Conservation (phyloP, 225 moss, liverwort and hornwort genomes). For the Bryoerythrophyllum caledonicum region DNA sequence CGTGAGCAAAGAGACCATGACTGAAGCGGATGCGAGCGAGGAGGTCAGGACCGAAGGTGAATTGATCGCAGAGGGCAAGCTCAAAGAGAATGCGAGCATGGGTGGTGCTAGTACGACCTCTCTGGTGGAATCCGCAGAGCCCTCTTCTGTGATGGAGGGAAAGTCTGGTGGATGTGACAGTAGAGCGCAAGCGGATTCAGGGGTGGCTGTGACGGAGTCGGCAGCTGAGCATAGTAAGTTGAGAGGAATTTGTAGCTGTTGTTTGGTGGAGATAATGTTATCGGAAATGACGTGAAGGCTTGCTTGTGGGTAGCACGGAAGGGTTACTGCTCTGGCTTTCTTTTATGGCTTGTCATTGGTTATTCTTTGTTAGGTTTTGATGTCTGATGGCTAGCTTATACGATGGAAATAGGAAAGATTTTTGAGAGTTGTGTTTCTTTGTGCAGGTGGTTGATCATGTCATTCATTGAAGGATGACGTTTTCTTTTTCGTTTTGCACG, state of each 20-base stretch:
- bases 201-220: constrained; percentile 13
- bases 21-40: constrained; percentile 17
- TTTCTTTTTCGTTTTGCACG: constrained; percentile 21
- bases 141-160: constrained; percentile 6
- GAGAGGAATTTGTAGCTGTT: constrained; percentile 9
- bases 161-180: constrained; percentile 17
- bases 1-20: not conserved
- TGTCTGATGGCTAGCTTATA: not conserved
- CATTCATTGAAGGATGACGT: constrained; percentile 20
- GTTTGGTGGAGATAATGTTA: constrained; percentile 12
- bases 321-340: not conserved
- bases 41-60: constrained; percentile 12
- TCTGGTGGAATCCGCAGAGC: constrained; percentile 14
- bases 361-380: constrained; percentile 21
- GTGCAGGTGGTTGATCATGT: constrained; percentile 52
- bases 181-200: constrained; percentile 22
- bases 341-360: not conserved
- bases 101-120: constrained; percentile 9
- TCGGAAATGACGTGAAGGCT: constrained; percentile 14
- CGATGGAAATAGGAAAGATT: not conserved
- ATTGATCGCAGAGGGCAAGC: not conserved
- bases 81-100: constrained; percentile 9
- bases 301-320: not conserved
- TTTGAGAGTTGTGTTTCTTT: constrained; percentile 19
- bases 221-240: constrained; percentile 49